These are phyloP conservation scores for Cordyceps pruinosa DNA, from an alignment of 2,329 filamentous ascomycete genomes.

Conservation along the genomic window DNA sequence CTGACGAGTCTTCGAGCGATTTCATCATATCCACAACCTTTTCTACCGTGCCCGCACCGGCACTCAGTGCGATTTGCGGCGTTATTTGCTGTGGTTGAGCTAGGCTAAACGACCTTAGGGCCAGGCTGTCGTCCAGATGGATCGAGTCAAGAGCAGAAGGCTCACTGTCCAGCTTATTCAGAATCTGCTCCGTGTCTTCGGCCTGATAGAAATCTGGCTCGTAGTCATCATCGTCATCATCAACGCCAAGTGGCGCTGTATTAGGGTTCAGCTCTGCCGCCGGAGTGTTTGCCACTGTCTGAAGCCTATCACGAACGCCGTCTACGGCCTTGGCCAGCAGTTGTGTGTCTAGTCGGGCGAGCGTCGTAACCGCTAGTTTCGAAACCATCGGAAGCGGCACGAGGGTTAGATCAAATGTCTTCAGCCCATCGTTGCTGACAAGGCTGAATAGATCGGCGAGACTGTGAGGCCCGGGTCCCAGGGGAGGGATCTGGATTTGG, in stretches of 20 bases:
- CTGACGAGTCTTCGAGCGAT: constrained; percentile 59
- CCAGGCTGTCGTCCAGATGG: constrained; percentile 39
- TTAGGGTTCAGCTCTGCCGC: constrained; percentile 46
- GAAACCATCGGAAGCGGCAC: constrained; percentile 70
- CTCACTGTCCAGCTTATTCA: constrained; percentile 68
- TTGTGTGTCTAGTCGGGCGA: constrained; percentile 63
- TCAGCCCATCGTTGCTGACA: constrained; percentile 63
- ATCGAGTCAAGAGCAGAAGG: constrained; percentile 40
- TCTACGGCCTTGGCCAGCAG: constrained; percentile 68
- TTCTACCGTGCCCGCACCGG: constrained; percentile 66
- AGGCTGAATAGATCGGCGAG: constrained; percentile 82
- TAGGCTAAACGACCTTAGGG: constrained; percentile 71
- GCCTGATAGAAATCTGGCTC: constrained; percentile 78
- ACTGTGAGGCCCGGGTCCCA: constrained; percentile 69
- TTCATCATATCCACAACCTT: constrained; percentile 75
- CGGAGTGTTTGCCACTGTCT: constrained; percentile 38
- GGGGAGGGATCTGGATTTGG: constrained; percentile 54
- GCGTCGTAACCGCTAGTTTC: constrained; percentile 72
- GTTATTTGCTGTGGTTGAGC: constrained; percentile 70
- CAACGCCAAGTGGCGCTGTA: constrained; percentile 55
- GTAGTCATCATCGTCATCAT: constrained; percentile 81
- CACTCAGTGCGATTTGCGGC: constrained; percentile 62
- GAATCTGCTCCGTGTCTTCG: constrained; percentile 70
- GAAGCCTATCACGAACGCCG: constrained; percentile 46
- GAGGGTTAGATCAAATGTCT: constrained; percentile 74